A percentile compares a stretch with the other conserved stretches of the same genome.
Evolutionary conservation across 2,329 filamentous ascomycete genomes (phyloP).

Genomic region (Alternaria triticina): DNA sequence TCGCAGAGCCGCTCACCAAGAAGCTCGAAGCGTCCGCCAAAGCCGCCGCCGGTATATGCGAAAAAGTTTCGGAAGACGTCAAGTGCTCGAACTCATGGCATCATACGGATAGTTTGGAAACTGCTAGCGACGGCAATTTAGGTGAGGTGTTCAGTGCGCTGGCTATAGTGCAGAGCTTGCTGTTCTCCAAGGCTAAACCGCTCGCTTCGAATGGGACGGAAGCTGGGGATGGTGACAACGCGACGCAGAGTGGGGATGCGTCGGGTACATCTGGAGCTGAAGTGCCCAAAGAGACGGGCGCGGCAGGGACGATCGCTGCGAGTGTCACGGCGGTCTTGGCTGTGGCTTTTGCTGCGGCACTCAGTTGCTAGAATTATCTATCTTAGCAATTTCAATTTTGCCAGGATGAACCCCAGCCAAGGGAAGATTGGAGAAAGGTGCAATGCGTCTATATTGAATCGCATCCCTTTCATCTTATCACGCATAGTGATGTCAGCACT

Average conservation of each 20-base stretch:
- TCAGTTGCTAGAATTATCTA: neutral
- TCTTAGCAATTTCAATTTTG: neutral
- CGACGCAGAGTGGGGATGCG: slow-evolving; percentile 1
- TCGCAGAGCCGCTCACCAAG: slow-evolving; percentile 18
- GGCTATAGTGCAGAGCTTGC: slow-evolving; percentile 29
- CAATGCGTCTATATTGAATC: too few species aligned
- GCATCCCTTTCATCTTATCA: too few species aligned
- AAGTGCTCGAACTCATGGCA: neutral
- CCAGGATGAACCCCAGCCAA: too few species aligned
- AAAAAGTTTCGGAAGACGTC: neutral
- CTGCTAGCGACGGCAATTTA: slow-evolving; percentile 19
- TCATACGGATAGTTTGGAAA: neutral
- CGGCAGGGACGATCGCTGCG: slow-evolving; percentile 9
- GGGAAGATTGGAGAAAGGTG: too few species aligned
- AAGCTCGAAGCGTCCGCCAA: slow-evolving; percentile 29
- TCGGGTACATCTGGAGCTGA: slow-evolving; percentile 12
- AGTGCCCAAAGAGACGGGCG: slow-evolving; percentile 10
- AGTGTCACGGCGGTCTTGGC: slow-evolving; percentile 13
- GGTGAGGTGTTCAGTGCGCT: slow-evolving; percentile 29
- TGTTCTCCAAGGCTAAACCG: slow-evolving; percentile 23
- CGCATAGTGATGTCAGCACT: too few species aligned
- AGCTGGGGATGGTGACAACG: neutral
- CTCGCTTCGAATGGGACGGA: neutral
- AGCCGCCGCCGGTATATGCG: slow-evolving; percentile 26
- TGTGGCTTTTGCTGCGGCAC: slow-evolving; percentile 15